These are phyloP conservation scores for Aspergillus uvarum DNA, from an alignment of 2,329 filamentous ascomycete genomes.

Conservation along the genomic window DNA sequence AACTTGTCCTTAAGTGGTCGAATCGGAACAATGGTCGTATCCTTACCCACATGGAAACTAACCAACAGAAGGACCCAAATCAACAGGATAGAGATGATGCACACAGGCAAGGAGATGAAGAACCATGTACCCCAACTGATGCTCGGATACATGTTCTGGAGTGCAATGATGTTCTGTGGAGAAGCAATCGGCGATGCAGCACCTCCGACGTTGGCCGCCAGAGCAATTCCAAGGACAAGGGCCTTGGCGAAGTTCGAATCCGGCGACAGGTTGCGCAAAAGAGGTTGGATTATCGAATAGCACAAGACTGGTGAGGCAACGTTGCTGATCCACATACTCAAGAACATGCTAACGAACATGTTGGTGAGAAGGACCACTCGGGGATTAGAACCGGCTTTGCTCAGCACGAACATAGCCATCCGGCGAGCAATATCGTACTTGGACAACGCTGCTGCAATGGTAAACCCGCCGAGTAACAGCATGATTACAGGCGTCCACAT, in stretches of 20 bases:
- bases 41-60: slow-evolving; percentile 80
- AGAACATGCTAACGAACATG: slow-evolving; percentile 97
- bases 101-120: slow-evolving; percentile 90
- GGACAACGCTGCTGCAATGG: slow-evolving; percentile 87
- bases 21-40: slow-evolving; percentile 88
- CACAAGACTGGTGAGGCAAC: slow-evolving; percentile 95
- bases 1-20: slow-evolving; percentile 86
- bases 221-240: slow-evolving; percentile 88
- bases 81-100: slow-evolving; percentile 78
- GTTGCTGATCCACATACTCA: slow-evolving; percentile 99
- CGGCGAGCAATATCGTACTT: slow-evolving; percentile 98
- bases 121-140: slow-evolving; percentile 97
- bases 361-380: slow-evolving; percentile 89
- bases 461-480: slow-evolving; percentile 93
- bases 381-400: slow-evolving; percentile 90
- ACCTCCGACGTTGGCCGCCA: slow-evolving; percentile 93
- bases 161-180: slow-evolving; percentile 93
- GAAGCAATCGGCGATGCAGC: slow-evolving; percentile 96
- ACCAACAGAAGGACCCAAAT: slow-evolving; percentile 87
- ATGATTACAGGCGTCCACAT: slow-evolving; percentile 99
- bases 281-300: slow-evolving; percentile 96
- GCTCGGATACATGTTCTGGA: slow-evolving; percentile 90
- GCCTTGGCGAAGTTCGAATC: slow-evolving; percentile 94
- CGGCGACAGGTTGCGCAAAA: slow-evolving; percentile 85
- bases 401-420: slow-evolving; percentile 92